Conservation (phyloP, 2,329 filamentous ascomycete genomes). For the Chaetoscypha palmicola region DNA sequence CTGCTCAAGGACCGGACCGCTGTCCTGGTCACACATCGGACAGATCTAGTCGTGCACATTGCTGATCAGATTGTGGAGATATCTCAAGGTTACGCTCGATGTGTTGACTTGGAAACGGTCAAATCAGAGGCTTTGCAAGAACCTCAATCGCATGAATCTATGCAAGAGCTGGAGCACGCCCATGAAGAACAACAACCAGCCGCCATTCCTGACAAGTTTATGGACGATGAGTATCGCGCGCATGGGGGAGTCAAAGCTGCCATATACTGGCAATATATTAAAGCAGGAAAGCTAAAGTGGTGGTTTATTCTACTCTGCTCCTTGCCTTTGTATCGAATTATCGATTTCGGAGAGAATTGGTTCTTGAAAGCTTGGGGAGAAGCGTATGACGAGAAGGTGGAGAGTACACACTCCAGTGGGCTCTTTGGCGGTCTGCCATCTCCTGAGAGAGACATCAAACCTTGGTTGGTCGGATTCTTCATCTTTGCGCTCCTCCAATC, state of each 20-base stretch:
- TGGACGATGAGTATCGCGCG: conserved; percentile 68
- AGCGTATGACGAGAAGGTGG: conserved; percentile 46
- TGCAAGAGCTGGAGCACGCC: conserved; percentile 20
- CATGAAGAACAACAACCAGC: conserved; percentile 29
- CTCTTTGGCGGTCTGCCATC: conserved; percentile 52
- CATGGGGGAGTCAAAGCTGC: conserved; percentile 67
- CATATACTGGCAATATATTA: conserved; percentile 82
- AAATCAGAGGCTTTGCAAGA: conserved; percentile 22
- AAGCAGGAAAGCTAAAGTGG: conserved; percentile 66
- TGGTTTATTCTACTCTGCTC: conserved; percentile 61
- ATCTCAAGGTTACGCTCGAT: conserved; percentile 44
- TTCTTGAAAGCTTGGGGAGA: conserved; percentile 87
- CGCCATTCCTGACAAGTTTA: conserved; percentile 64
- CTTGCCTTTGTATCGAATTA: conserved; percentile 56
- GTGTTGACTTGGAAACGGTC: conserved; percentile 22
- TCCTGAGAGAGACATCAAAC: conserved; percentile 58
- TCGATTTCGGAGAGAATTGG: conserved; percentile 63
- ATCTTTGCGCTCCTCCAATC: conserved; percentile 56
- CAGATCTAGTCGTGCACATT: conserved; percentile 63
- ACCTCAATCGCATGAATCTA: conserved; percentile 17
- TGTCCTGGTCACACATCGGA: conserved; percentile 58
- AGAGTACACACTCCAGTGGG: conserved; percentile 33
- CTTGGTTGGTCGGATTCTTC: conserved; percentile 70
- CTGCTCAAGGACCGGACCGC: conserved; percentile 46
- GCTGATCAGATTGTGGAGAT: conserved; percentile 71